Percentiles rank a stretch among this genome's conserved stretches.
Conservation (phyloP, 192 early-diverging fungal species). For the Podila minutissima region DNA sequence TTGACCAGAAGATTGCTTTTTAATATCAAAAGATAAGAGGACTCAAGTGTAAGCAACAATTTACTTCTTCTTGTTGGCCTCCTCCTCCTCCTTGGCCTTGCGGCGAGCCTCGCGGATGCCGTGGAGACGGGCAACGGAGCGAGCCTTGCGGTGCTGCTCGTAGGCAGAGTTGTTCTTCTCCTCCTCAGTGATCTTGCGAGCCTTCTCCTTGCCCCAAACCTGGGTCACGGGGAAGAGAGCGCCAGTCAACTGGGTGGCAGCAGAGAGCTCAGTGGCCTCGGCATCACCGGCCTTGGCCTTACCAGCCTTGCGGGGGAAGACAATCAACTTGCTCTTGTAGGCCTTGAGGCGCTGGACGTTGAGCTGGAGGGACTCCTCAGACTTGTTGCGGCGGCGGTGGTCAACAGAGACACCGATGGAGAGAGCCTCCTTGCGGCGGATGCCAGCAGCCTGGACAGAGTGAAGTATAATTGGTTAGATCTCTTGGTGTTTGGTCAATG, state of each 20-base stretch:
- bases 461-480: no score
- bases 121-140: constrained; percentile 76
- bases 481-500: no score
- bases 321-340: constrained; percentile 94
- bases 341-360: constrained; percentile 95
- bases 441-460: constrained; percentile 78
- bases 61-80: constrained; percentile 80
- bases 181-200: constrained; percentile 57
- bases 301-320: constrained; percentile 89
- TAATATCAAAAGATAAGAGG: constrained; percentile 9
- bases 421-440: constrained; percentile 92
- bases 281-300: constrained; percentile 87
- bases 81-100: constrained; percentile 85
- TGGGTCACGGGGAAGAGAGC: constrained; percentile 77
- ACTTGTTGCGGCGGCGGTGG: constrained; percentile 96
- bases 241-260: constrained; percentile 73
- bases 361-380: constrained; percentile 88
- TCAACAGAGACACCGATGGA: constrained; percentile 97
- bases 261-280: constrained; percentile 62
- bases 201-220: constrained; percentile 54
- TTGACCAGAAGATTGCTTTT: constrained; percentile 7
- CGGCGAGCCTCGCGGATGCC: constrained; percentile 83
- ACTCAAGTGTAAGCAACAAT: constrained; percentile 3
- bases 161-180: constrained; percentile 69
- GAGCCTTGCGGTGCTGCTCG: constrained; percentile 81